A percentile compares a stretch with the other conserved stretches of the same genome.
These are phyloP conservation scores for Plasmodium inui DNA, from an alignment of 169 alveolate genomes.

Conservation along the genomic window DNA sequence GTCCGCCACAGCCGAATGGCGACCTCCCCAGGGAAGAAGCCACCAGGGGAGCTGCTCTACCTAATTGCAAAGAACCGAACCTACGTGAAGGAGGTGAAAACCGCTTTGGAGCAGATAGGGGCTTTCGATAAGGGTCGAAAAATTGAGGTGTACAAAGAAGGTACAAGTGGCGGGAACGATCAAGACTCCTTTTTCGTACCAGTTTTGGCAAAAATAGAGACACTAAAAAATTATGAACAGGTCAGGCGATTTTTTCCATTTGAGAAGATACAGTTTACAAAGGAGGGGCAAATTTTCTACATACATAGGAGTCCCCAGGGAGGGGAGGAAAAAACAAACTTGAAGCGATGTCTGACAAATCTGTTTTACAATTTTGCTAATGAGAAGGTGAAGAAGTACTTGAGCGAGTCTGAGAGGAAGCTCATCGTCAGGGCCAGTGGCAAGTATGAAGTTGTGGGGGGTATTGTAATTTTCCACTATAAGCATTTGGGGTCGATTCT, in stretches of 20 bases:
- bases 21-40: neutral
- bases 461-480: slow-evolving; percentile 38
- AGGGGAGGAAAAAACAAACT: neutral
- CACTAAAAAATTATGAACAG: neutral
- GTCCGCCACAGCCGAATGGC: neutral
- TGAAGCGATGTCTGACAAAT: slow-evolving; percentile 19
- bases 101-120: slow-evolving; percentile 12
- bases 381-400: slow-evolving; percentile 16
- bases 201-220: neutral
- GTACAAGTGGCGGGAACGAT: neutral
- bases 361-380: slow-evolving; percentile 21
- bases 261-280: neutral
- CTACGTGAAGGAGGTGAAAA: slow-evolving; percentile 40
- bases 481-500: slow-evolving; percentile 8
- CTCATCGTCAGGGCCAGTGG: slow-evolving; percentile 14
- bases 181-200: slow-evolving; percentile 27
- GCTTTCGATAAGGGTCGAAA: slow-evolving; percentile 25
- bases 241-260: neutral
- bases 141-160: neutral
- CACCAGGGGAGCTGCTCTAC: neutral
- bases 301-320: neutral
- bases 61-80: slow-evolving; percentile 24
- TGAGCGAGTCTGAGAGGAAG: slow-evolving; percentile 15
- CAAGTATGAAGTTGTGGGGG: slow-evolving; percentile 57
- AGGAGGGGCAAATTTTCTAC: neutral